phyloP scores from a whole-genome alignment of 352 stramenopile species.

The Phytophthora hybrid region DNA sequence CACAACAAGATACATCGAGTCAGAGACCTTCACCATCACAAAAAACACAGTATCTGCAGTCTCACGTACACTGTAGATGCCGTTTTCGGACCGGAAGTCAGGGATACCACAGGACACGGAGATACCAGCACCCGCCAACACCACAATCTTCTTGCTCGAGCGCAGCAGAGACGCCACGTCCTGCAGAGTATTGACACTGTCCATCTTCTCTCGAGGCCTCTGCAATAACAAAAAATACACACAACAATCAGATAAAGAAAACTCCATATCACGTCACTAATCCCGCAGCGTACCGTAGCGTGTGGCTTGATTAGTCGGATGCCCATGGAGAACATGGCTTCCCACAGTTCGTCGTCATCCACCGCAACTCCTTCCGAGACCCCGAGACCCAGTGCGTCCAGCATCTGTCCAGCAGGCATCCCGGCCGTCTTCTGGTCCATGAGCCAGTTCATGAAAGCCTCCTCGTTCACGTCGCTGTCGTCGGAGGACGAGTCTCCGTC shows the following conservation, averaged over 20 bases:
- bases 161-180: conserved; percentile 80
- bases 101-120: conserved; percentile 98
- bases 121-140: conserved; percentile 95
- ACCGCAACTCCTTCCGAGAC: conserved; percentile 81
- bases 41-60: neutral
- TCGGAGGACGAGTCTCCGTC: conserved; percentile 42
- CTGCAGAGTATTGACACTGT: conserved; percentile 70
- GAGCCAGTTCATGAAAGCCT: conserved; percentile 85
- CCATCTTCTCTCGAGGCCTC: conserved; percentile 58
- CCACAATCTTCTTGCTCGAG: conserved; percentile 90
- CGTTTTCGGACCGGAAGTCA: conserved; percentile 97
- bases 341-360: conserved; percentile 86
- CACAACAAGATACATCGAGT: conserved; percentile 5
- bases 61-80: conserved; percentile 89
- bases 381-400: conserved; percentile 79
- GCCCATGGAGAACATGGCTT: conserved; percentile 88
- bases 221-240: conserved; percentile 15
- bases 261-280: neutral
- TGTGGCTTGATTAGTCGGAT: conserved; percentile 80
- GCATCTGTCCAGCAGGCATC: conserved; percentile 69
- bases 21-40: neutral
- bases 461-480: conserved; percentile 65
- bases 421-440: conserved; percentile 79
- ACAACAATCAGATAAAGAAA: conserved; percentile 2
- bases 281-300: conserved; percentile 49